Base-by-base conservation (phyloP, 108 stramenopile species). In the Skeletonema potamos region DNA sequence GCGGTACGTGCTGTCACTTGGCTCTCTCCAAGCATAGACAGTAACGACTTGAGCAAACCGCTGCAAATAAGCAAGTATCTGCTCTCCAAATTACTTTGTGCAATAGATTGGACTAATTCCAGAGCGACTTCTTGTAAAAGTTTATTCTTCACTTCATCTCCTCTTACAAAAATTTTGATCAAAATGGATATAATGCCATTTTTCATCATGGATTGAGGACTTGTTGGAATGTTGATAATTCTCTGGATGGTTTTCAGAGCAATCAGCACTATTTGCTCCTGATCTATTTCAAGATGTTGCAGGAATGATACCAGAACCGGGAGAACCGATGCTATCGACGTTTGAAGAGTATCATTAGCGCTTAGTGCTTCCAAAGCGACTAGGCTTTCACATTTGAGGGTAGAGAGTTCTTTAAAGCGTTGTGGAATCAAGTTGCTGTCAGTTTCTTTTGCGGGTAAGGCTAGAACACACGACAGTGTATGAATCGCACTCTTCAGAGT, bases 341-440 rank as follows among this genome's bases (percentile, higher is more conserved):
- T 88, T 79, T 85, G 87, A 44, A 93, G 73, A 12, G 83, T 56
- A 8, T 88, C 72, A 81, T 93, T 93, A 15, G 73, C 63, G 64
- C 89, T 88, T 33, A 93, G 58, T 6, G 85, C 75, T 62, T 93
- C 92, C 55, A 93, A 46, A 26, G 89, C 80, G 11, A 54, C 43
- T 58, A 93, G 86, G 61, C 89, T 88, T 62, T 89, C 86, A 6
- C 75, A 62, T 68, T 90, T 93, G 13, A 93, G 75, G 2, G 81
- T 30, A 18, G 81, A 76, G 37, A 84, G 86, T 27, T 32, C 81
- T 58, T 82, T 70, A 10, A 72, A 63, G 54, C 84, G 81, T 26
- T 84, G 67, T 41, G 34, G n/a, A 26, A 36, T 80, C 55, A 39
- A 10, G 4, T 85, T 0, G 7, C 20, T 54, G 26, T 12, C 84